Percentiles rank a stretch among this genome's conserved stretches.
Conservation (phyloP, 257 asterid species). For the Solanum dulcamara region DNA sequence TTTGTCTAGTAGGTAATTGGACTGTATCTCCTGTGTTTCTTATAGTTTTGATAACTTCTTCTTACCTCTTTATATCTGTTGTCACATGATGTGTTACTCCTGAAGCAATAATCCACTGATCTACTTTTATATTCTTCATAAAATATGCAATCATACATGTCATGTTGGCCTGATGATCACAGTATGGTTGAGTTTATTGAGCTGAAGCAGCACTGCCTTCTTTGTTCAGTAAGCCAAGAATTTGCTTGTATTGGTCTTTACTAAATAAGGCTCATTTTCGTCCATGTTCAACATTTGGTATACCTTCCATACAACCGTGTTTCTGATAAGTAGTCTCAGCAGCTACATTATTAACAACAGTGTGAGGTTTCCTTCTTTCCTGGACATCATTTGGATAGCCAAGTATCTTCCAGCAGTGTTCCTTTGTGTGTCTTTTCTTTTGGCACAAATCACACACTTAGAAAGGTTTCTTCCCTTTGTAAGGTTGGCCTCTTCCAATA, state of each 20-base stretch:
- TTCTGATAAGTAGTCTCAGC: not conserved
- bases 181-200: not conserved
- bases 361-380: no score
- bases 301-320: no score
- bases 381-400: not conserved
- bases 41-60: not conserved
- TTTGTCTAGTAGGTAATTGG: no score
- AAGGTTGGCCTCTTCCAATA: no score
- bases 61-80: no score
- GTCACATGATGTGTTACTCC: not conserved
- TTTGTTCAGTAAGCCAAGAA: not conserved
- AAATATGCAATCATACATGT: not conserved
- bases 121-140: not conserved
- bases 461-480: no score
- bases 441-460: not conserved
- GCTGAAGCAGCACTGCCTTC: not conserved
- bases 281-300: not conserved
- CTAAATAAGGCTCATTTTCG: no score
- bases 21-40: not conserved
- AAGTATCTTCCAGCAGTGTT: not conserved
- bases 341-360: not conserved
- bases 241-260: not conserved
- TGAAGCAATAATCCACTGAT: no score
- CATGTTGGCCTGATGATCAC: not conserved
- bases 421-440: not conserved